Percentiles rank a stretch among this genome's conserved stretches.
phyloP scores from a whole-genome alignment of 73 alveolate species.

The Paramecium sexaurelia region DNA sequence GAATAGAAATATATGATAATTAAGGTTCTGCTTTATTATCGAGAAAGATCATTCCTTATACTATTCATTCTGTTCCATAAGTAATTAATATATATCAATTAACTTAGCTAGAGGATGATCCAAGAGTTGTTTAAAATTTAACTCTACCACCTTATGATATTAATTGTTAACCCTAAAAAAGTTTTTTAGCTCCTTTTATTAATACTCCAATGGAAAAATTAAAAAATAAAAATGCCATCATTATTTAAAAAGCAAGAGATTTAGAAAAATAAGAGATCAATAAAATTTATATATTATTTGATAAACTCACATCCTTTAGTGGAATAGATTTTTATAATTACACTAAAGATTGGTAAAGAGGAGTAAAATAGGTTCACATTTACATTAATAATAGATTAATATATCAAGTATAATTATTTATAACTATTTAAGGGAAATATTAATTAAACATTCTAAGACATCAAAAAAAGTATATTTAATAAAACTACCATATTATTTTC shows the following conservation, averaged over 20 bases:
- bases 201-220: slow-evolving; percentile 44
- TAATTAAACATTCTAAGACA: background rate
- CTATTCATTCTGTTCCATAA: slow-evolving; percentile 59
- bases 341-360: slow-evolving; percentile 82
- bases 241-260: background rate
- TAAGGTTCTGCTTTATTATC: background rate
- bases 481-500: slow-evolving; percentile 1
- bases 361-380: slow-evolving; percentile 83
- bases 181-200: slow-evolving; percentile 52
- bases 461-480: background rate
- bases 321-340: slow-evolving; percentile 82
- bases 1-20: slow-evolving; percentile 78
- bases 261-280: slow-evolving; percentile 49
- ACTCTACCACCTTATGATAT: slow-evolving; percentile 1
- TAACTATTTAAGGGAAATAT: background rate
- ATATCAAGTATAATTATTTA: slow-evolving; percentile 74
- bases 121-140: slow-evolving; percentile 24
- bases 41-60: slow-evolving; percentile 48
- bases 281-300: slow-evolving; percentile 73
- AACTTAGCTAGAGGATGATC: background rate
- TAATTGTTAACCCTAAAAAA: slow-evolving; percentile 19
- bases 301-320: slow-evolving; percentile 70
- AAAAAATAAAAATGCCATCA: background rate
- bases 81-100: background rate
- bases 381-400: slow-evolving; percentile 76